Evolutionary conservation across 768 basidiomycete genomes (phyloP).

Genomic region (Leccinum olivaceopallidum): DNA sequence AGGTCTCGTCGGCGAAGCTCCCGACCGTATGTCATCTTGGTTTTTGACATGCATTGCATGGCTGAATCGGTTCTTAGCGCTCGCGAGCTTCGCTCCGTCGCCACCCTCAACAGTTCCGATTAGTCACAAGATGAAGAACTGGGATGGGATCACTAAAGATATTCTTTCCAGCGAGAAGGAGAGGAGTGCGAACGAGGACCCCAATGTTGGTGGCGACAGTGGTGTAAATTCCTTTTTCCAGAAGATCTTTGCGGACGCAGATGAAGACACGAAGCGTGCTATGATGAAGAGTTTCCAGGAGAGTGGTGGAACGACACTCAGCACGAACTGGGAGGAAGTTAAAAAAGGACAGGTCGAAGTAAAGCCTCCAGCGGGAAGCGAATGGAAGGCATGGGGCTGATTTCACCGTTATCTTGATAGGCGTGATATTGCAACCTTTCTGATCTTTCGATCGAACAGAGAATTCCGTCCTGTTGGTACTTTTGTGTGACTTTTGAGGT

Average conservation of each 20-base stretch:
- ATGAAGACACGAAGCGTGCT: conserved; percentile 87
- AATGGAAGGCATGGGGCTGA: conserved; percentile 79
- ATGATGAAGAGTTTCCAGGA: conserved; percentile 99
- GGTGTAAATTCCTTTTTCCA: conserved; percentile 90
- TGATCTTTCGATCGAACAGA: neutral
- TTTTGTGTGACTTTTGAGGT: neutral
- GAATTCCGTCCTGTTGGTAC: neutral
- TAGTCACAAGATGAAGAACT: conserved; percentile 69
- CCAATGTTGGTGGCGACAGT: conserved; percentile 87
- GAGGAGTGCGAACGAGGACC: conserved; percentile 69
- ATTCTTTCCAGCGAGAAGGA: conserved; percentile 73
- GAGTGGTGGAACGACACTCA: conserved; percentile 92
- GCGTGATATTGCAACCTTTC: neutral
- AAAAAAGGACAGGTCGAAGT: conserved; percentile 67
- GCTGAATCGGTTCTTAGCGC: conserved; percentile 13
- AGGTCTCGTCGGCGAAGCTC: conserved; percentile 67
- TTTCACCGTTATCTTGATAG: neutral
- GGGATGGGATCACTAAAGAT: conserved; percentile 78
- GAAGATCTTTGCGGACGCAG: conserved; percentile 86
- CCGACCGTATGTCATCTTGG: conserved; percentile 58
- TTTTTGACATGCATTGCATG: conserved; percentile 1
- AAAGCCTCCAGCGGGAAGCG: conserved; percentile 81
- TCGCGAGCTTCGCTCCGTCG: conserved; percentile 29
- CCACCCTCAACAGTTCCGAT: conserved; percentile 33
- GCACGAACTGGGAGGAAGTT: conserved; percentile 96